These are phyloP conservation scores for Lentinula sp. DNA, from an alignment of 768 basidiomycete genomes.

Conservation along the genomic window DNA sequence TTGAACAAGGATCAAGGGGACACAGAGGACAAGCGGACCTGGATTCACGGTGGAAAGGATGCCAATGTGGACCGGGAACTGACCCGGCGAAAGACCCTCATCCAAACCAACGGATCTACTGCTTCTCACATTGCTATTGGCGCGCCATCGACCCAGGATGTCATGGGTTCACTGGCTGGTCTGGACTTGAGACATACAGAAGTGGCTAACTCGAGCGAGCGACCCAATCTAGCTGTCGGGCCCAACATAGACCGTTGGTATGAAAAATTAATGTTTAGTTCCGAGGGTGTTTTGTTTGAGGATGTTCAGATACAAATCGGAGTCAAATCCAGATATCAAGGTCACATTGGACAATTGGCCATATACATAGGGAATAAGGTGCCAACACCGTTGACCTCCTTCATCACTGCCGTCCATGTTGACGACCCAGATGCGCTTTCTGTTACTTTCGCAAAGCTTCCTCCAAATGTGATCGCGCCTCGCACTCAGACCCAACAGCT, in stretches of 20 bases:
- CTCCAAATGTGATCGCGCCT: constrained; percentile 73
- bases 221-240: constrained; percentile 54
- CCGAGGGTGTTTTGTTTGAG: constrained; percentile 92
- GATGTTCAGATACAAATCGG: constrained; percentile 95
- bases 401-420: constrained; percentile 77
- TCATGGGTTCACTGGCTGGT: constrained; percentile 75
- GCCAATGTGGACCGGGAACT: constrained; percentile 75
- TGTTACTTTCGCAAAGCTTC: constrained; percentile 86
- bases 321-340: constrained; percentile 94
- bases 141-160: constrained; percentile 38
- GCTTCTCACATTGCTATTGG: constrained; percentile 23
- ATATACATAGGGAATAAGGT: constrained; percentile 97
- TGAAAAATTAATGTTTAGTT: constrained; percentile 69
- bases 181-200: constrained; percentile 46
- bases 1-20: constrained; percentile 87
- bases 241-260: constrained; percentile 88
- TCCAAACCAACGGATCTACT: constrained; percentile 30
- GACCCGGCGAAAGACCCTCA: constrained; percentile 44
- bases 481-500: constrained; percentile 90
- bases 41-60: constrained; percentile 94
- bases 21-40: constrained; percentile 92
- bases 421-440: constrained; percentile 71
- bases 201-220: constrained; percentile 26
- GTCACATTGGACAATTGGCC: constrained; percentile 88
- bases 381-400: constrained; percentile 80